Evolutionary conservation across 2,329 filamentous ascomycete species (phyloP), one percentile per base, ranked within the genome.

Genomic region (Cladosporium sp.): DNA sequence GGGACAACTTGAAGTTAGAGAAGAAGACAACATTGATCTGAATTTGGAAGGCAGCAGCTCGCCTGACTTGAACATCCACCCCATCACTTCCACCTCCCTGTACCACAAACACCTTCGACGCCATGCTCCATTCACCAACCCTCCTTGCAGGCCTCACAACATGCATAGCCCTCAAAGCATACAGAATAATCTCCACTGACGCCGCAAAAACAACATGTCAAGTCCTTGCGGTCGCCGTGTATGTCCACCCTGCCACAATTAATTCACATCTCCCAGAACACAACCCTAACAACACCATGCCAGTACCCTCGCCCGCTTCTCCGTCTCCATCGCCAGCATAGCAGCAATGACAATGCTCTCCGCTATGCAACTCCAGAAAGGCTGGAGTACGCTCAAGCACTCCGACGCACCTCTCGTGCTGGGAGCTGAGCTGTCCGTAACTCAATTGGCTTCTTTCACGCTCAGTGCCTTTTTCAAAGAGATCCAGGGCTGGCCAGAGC

Each of bases 161-260:
- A 36, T 64, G 61, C 61, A 64, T 64, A 28, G 61, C 61, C 18
- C 51, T 64, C 24, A 64, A 64, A 57, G 61, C 61, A 41, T 64
- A 64, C 51, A 52, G 61, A 11, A 64, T 64, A 36, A 30, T 57
- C 51, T 64, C 61, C 12, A 64, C 61, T n/a, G 61, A 64, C 18
- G 24, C 38, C 15, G 51, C 61, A 57, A 64, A 47, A 28, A 57
- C 51, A 7, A 54, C 36, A 30, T 64, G 61, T 49, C 61, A 64
- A 57, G 51, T 64, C 3, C 61, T 64, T 24, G 61, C 61, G 14
- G 34, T 54, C 24, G 61, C 61, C 18, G 61, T 57, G 61, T 64
- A 64, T 24, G 61, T 55, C 14, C 14, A 30, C 12, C 24, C 26
- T 28, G 24, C 18, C 14, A 7, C 15, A 4, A 3, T 14, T 30